Evolutionary conservation across 2,329 filamentous ascomycete genomes (phyloP).

Genomic region (Phoma sp.): DNA sequence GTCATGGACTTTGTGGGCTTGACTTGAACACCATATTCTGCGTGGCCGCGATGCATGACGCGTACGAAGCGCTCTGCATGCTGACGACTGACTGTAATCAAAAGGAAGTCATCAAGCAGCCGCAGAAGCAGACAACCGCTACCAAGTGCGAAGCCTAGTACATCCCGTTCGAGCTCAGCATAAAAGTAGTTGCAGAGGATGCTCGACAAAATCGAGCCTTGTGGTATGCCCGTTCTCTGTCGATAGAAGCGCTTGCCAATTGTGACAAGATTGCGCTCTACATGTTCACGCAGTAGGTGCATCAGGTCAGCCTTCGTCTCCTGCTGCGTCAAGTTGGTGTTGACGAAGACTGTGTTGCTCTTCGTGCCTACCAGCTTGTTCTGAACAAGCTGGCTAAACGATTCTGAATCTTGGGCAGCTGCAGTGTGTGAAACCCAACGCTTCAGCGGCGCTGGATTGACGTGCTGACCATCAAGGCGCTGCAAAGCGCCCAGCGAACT

Average conservation of each 20-base stretch:
- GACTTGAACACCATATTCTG: constrained; percentile 80
- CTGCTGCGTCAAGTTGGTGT: constrained; percentile 66
- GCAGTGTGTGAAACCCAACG: constrained; percentile 52
- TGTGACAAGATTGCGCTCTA: constrained; percentile 85
- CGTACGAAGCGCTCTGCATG: constrained; percentile 78
- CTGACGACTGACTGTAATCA: constrained; percentile 74
- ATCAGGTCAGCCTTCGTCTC: constrained; percentile 69
- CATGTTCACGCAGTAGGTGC: constrained; percentile 76
- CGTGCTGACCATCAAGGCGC: constrained; percentile 39
- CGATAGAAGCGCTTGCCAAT: constrained; percentile 88
- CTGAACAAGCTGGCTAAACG: constrained; percentile 45
- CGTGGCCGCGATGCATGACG: constrained; percentile 80
- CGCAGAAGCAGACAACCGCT: constrained; percentile 74
- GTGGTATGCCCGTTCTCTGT: constrained; percentile 88
- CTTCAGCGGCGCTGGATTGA: constrained; percentile 45
- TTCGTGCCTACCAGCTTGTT: constrained; percentile 45
- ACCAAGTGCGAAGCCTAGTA: constrained; percentile 71
- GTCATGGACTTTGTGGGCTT: constrained; percentile 80
- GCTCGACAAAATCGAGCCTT: constrained; percentile 88
- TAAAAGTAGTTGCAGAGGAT: constrained; percentile 96
- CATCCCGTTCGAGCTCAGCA: constrained; percentile 77
- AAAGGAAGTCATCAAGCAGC: constrained; percentile 90
- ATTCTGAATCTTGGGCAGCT: constrained; percentile 36
- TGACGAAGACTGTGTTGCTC: constrained; percentile 77
- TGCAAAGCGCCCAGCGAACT: constrained; percentile 55